These are phyloP conservation scores for Flaveria floridana DNA, from an alignment of 140 eudicot species.

Conservation along the genomic window DNA sequence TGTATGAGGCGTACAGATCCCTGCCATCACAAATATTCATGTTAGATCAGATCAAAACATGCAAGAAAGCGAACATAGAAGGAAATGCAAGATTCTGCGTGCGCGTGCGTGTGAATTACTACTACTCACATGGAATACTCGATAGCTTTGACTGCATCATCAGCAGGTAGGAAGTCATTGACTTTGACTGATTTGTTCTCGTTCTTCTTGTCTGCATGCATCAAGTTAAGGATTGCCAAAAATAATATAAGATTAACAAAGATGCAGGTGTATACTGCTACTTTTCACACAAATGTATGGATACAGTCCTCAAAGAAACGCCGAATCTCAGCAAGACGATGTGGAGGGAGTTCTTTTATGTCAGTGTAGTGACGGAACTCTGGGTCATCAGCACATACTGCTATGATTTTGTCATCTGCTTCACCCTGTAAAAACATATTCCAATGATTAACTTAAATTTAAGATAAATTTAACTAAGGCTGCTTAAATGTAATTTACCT, in stretches of 20 bases:
- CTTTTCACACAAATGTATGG: conserved; percentile 37
- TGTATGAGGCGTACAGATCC: conserved; percentile 89
- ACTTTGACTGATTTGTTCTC: conserved; percentile 92
- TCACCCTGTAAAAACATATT: conserved; percentile 63
- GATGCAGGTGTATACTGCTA: neutral
- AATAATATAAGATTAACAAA: neutral
- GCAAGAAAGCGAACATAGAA: neutral
- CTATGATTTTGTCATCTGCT: conserved; percentile 92
- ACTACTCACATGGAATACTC: conserved; percentile 80
- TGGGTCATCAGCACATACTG: conserved; percentile 98
- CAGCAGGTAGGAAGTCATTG: conserved; percentile 90
- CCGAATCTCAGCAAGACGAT: conserved; percentile 96
- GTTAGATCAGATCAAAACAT: neutral
- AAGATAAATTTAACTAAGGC: neutral
- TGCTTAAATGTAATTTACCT: conserved; percentile 40
- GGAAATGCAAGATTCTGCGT: neutral
- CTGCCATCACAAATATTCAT: conserved; percentile 42
- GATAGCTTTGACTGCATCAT: conserved; percentile 72
- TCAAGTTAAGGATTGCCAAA: conserved; percentile 36
- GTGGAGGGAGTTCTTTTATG: conserved; percentile 84
- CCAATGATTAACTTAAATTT: neutral
- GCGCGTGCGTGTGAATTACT: too few relatives aligned
- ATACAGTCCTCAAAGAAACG: conserved; percentile 99
- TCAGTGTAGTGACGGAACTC: conserved; percentile 86
- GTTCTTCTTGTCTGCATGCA: conserved; percentile 72